Percentiles rank a stretch among this genome's conserved stretches.
These are phyloP conservation scores for Filobasidium uniguttulatum DNA, from an alignment of 1,284 basidiomycete genomes.

Conservation along the genomic window DNA sequence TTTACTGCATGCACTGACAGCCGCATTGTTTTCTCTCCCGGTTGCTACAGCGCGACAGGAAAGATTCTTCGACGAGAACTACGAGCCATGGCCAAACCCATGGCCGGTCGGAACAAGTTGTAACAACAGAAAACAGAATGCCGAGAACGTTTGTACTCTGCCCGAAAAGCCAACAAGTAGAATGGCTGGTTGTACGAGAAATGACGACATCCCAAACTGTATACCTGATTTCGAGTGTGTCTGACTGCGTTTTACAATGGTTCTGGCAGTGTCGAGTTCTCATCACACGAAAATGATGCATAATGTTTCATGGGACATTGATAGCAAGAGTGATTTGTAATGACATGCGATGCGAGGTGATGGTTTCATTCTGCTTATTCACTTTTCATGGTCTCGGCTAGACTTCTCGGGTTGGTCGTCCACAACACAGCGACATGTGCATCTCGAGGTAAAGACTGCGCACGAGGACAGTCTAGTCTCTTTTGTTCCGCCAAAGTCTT, in stretches of 20 bases:
- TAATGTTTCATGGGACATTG: too few species aligned
- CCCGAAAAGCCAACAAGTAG: too few species aligned
- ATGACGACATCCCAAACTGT: too few species aligned
- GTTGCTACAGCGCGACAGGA: slow-evolving; percentile 23
- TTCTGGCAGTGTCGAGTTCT: too few species aligned
- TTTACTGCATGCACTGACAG: background rate
- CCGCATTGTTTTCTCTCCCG: background rate
- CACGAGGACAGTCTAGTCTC: background rate
- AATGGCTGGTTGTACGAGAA: too few species aligned
- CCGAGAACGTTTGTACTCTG: too few species aligned
- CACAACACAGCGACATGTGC: slow-evolving; percentile 3
- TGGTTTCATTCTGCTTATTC: background rate
- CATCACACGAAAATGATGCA: too few species aligned
- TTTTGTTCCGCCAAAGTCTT: slow-evolving; percentile 15
- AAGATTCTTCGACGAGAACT: slow-evolving; percentile 34
- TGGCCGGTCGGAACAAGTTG: too few species aligned
- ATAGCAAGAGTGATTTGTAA: too few species aligned
- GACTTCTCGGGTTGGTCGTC: slow-evolving; percentile 13
- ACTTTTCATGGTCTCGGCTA: slow-evolving; percentile 8
- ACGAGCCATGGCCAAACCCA: slow-evolving; percentile 12
- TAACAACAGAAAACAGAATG: too few species aligned
- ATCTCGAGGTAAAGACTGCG: background rate
- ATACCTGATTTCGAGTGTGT: too few species aligned
- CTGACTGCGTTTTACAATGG: too few species aligned
- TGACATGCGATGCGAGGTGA: background rate